phyloP scores from a whole-genome alignment of 768 basidiomycete species.

The Amanita polypyramis region DNA sequence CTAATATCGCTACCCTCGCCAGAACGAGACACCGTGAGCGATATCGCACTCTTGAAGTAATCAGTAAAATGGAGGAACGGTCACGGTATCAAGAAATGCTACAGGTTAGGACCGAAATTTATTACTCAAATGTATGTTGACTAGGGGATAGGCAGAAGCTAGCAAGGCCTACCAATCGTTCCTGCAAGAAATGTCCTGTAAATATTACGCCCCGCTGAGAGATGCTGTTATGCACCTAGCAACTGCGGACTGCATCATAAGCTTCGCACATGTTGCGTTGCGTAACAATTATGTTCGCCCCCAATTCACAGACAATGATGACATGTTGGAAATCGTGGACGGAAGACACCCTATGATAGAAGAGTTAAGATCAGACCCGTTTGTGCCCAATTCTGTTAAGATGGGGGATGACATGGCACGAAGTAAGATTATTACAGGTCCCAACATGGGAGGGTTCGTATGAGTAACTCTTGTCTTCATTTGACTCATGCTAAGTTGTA shows the following conservation, averaged over 20 bases:
- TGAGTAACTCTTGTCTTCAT: background rate
- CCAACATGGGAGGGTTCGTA: conserved; percentile 69
- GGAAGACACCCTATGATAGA: conserved; percentile 95
- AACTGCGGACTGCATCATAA: conserved; percentile 76
- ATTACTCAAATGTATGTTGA: background rate
- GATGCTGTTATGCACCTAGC: conserved; percentile 75
- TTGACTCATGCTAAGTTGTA: background rate
- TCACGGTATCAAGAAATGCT: conserved; percentile 69
- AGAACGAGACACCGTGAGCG: conserved; percentile 68
- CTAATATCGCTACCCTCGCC: background rate
- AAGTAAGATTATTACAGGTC: conserved; percentile 72
- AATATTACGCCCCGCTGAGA: conserved; percentile 63
- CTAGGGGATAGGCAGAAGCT: conserved; percentile 37
- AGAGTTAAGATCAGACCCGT: conserved; percentile 63
- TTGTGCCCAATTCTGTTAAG: conserved; percentile 71
- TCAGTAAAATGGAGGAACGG: conserved; percentile 52
- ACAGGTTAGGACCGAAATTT: conserved; percentile 19
- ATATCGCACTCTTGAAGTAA: conserved; percentile 66
- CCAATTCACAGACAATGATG: conserved; percentile 55
- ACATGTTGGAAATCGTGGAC: conserved; percentile 61
- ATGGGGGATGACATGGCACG: conserved; percentile 46
- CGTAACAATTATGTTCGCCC: conserved; percentile 74
- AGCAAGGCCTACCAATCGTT: conserved; percentile 58
- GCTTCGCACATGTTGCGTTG: conserved; percentile 72
- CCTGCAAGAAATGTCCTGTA: conserved; percentile 53